phyloP scores from a whole-genome alignment of 805 yeast genomes.

The Candida patagonica region DNA sequence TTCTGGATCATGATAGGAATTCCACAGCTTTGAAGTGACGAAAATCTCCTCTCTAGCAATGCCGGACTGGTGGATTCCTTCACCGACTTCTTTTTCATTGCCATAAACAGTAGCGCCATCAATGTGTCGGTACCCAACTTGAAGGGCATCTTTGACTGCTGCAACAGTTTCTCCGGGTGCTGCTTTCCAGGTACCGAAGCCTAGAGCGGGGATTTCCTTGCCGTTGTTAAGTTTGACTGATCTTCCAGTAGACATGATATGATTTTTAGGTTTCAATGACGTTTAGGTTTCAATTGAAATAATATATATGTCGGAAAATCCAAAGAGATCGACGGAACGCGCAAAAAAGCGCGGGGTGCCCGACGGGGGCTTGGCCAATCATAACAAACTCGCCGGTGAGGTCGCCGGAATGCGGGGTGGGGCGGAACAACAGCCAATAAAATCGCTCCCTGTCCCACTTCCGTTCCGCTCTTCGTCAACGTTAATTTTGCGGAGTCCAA shows the following conservation, averaged over 20 bases:
- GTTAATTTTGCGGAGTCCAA: too few relatives aligned
- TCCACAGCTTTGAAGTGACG: conserved; percentile 34
- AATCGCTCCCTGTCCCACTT: too few relatives aligned
- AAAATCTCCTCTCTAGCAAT: conserved; percentile 40
- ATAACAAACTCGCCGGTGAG: too few relatives aligned
- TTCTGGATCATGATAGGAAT: conserved; percentile 28
- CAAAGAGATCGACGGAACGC: too few relatives aligned
- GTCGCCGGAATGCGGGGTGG: too few relatives aligned
- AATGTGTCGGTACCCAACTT: conserved; percentile 51
- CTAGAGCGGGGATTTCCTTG: conserved; percentile 40
- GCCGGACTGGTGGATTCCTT: conserved; percentile 50
- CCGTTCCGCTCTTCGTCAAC: too few relatives aligned
- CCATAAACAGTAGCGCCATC: conserved; percentile 51
- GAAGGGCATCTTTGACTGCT: conserved; percentile 38
- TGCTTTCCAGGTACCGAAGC: conserved; percentile 41
- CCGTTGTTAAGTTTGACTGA: conserved; percentile 34
- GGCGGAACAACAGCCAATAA: too few relatives aligned
- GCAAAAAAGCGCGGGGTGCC: too few relatives aligned
- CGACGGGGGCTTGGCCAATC: too few relatives aligned
- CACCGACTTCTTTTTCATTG: conserved; percentile 48
- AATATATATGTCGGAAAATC: too few relatives aligned
- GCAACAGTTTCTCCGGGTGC: conserved; percentile 26
- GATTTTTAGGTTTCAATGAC: too few relatives aligned
- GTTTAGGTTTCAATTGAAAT: too few relatives aligned
- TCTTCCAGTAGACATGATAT: conserved; percentile 38